Evolutionary conservation across 805 yeast genomes (phyloP).

Genomic region (Diddensiella caesifluorescens): DNA sequence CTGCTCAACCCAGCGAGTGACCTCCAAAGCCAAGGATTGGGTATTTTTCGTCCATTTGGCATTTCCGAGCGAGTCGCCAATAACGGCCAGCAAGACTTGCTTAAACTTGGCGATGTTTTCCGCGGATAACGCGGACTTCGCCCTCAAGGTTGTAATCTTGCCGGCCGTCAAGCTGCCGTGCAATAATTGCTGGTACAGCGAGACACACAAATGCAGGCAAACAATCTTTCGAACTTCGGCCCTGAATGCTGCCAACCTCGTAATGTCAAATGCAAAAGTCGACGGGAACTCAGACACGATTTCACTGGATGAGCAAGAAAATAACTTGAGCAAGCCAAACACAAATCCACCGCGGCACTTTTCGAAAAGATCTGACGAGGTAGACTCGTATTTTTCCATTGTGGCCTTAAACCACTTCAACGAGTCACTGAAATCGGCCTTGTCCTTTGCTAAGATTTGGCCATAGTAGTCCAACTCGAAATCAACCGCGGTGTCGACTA

Average conservation of each 20-base stretch:
- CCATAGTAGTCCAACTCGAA: slow-evolving; percentile 77
- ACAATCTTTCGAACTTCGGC: slow-evolving; percentile 84
- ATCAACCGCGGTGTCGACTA: slow-evolving; percentile 80
- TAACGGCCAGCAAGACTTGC: slow-evolving; percentile 69
- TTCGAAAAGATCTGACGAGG: slow-evolving; percentile 12
- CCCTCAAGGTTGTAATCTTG: slow-evolving; percentile 28
- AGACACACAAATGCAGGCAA: slow-evolving; percentile 68
- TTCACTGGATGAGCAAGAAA: slow-evolving; percentile 59
- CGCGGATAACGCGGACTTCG: slow-evolving; percentile 26
- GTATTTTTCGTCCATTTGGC: slow-evolving; percentile 87
- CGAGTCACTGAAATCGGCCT: slow-evolving; percentile 54
- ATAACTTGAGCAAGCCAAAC: slow-evolving; percentile 41
- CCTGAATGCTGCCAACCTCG: slow-evolving; percentile 67
- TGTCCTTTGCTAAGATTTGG: slow-evolving; percentile 42
- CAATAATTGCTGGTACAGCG: slow-evolving; percentile 64
- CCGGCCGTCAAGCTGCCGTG: slow-evolving; percentile 29
- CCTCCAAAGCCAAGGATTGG: slow-evolving; percentile 62
- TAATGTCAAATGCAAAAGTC: slow-evolving; percentile 77
- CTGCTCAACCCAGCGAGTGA: slow-evolving; percentile 38
- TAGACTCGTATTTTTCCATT: slow-evolving; percentile 6
- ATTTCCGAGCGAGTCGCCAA: slow-evolving; percentile 79
- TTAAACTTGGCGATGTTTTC: slow-evolving; percentile 45
- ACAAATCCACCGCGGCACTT: slow-evolving; percentile 24
- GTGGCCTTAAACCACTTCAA: slow-evolving; percentile 56
- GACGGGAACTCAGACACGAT: slow-evolving; percentile 81